Evolutionary conservation across 1,139 yeast genomes (phyloP).

Genomic region (Candida tropicalis): DNA sequence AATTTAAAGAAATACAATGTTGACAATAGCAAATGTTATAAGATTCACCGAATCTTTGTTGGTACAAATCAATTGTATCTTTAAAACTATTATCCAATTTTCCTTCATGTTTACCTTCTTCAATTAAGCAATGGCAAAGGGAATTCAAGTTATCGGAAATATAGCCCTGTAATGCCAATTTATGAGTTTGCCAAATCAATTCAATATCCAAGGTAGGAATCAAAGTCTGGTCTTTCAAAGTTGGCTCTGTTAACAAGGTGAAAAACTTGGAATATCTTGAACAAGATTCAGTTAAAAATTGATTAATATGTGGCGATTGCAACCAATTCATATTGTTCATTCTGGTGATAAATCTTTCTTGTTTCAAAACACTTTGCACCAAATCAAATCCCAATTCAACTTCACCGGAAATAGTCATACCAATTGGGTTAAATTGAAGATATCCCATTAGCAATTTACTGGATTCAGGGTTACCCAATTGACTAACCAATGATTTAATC

Average conservation of each 20-base stretch:
- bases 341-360: constrained; percentile 32
- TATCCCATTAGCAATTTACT: constrained; percentile 15
- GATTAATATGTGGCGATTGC: constrained; percentile 22
- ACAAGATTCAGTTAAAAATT: constrained; percentile 24
- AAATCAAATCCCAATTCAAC: constrained; percentile 30
- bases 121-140: constrained; percentile 16
- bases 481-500: constrained; percentile 1
- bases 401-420: constrained; percentile 21
- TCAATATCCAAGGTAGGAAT: constrained; percentile 46
- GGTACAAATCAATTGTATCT: constrained; percentile 15
- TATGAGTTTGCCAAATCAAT: constrained; percentile 45
- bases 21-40: constrained; percentile 6
- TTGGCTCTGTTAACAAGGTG: constrained; percentile 18
- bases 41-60: constrained; percentile 1
- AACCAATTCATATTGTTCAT: constrained; percentile 36
- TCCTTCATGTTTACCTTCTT: constrained; percentile 19
- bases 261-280: constrained; percentile 31
- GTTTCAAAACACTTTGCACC: constrained; percentile 33
- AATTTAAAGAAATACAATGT: constrained; percentile 1
- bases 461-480: constrained; percentile 1
- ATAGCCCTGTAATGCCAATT: constrained; percentile 29
- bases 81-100: constrained; percentile 17
- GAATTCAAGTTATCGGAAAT: constrained; percentile 21
- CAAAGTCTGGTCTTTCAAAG: constrained; percentile 15
- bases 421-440: constrained; percentile 22